Evolutionary conservation across 2,329 filamentous ascomycete genomes (phyloP).

Genomic region (Orbilia oligospora): DNA sequence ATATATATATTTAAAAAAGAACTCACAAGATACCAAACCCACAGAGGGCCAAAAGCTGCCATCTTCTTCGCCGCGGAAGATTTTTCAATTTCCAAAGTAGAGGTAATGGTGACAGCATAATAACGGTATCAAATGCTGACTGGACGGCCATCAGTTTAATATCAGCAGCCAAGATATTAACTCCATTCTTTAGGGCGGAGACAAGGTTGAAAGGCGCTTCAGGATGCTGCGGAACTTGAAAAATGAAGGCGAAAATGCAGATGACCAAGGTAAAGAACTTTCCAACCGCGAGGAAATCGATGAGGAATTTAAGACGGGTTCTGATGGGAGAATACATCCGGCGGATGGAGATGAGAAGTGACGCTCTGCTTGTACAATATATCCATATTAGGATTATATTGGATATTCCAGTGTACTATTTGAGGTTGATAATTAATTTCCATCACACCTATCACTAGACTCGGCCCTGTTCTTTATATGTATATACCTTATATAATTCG

Average conservation of each 20-base stretch:
- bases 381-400: slow-evolving; percentile 52
- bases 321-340: slow-evolving; percentile 56
- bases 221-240: slow-evolving; percentile 48
- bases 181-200: slow-evolving; percentile 41
- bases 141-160: slow-evolving; percentile 47
- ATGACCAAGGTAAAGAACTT: slow-evolving; percentile 46
- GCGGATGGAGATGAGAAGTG: slow-evolving; percentile 52
- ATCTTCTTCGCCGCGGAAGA: slow-evolving; percentile 24
- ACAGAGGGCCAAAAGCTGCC: slow-evolving; percentile 37
- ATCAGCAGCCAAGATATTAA: slow-evolving; percentile 18
- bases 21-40: slow-evolving; percentile 49
- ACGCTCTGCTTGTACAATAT: slow-evolving; percentile 54
- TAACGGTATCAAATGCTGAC: slow-evolving; percentile 46
- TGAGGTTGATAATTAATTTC: background rate
- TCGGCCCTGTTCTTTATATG: background rate
- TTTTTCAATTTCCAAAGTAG: slow-evolving; percentile 55
- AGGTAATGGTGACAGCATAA: slow-evolving; percentile 42
- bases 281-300: slow-evolving; percentile 43
- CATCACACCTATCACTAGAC: background rate
- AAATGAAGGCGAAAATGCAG: slow-evolving; percentile 46
- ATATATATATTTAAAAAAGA: no score
- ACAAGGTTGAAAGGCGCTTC: slow-evolving; percentile 43
- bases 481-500: slow-evolving; percentile 51
- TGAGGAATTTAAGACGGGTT: slow-evolving; percentile 53
- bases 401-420: slow-evolving; percentile 35